Evolutionary conservation across 768 basidiomycete species (phyloP), one percentile per base, ranked within the genome.

Genomic region (Podaxis sp.): DNA sequence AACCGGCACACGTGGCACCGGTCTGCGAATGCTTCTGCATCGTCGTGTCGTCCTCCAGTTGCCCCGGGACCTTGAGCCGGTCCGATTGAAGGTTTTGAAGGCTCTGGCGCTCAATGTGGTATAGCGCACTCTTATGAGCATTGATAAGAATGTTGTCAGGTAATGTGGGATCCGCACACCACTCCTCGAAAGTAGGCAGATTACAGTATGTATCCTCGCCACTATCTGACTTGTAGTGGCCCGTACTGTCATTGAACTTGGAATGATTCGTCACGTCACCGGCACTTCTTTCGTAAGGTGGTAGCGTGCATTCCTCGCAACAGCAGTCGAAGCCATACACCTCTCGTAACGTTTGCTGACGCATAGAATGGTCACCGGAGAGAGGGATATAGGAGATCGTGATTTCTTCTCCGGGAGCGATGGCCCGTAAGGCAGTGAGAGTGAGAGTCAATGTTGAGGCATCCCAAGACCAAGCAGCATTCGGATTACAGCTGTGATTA

Each of bases 401-500:
- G 27, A 82, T 77, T 60, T 82, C 80, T 59, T 79, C 79, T 7
- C 75, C 77, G 0, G 64, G 64, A n/a, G 56, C 54, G 55, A 81
- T 77, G 28, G 71, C 64, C 4, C 79, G 71, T 7, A 79, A 69
- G 6, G 80, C 75, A 58, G 76, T 78, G 38, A 82, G 64, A 1
- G 75, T 71, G 16, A 73, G 63, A 3, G 76, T 74, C 61, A 80
- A 73, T 0, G 73, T 71, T 4, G 69, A 63, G 16, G 68, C 67
- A 57, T 79, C 71, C 78, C 80, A 82, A 61, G 73, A 76, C 38
- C 76, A 66, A 9, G 71, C 71, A 2, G 76, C 77, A 62, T 81
- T 80, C 4, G 79, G 77, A 16, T 74, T 74, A 61, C 81, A 82
- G 61, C 79, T 78, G 59, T 82, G 81, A 61, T 82, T 82, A 35